Conservation (phyloP, 805 yeast genomes). For the Clavispora asparagi region DNA sequence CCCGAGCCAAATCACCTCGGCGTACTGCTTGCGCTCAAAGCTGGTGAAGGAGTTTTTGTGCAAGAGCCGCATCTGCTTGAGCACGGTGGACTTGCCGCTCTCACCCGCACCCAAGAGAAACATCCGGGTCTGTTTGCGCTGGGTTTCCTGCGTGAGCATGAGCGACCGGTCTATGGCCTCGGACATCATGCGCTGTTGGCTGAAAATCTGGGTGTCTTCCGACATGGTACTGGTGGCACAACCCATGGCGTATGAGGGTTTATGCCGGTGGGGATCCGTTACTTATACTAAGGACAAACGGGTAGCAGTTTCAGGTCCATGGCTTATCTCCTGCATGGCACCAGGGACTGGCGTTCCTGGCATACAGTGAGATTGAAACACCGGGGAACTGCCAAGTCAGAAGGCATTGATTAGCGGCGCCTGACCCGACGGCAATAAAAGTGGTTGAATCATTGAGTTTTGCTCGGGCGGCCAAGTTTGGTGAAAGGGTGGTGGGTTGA, state of each 20-base stretch:
- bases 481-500: too few relatives aligned
- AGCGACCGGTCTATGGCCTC: slow-evolving; percentile 63
- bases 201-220: slow-evolving; percentile 48
- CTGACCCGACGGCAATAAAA: too few relatives aligned
- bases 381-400: too few relatives aligned
- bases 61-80: slow-evolving; percentile 79
- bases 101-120: slow-evolving; percentile 92
- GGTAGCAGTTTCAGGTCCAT: not conserved
- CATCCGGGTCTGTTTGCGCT: slow-evolving; percentile 60
- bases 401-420: too few relatives aligned
- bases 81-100: slow-evolving; percentile 87
- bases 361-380: too few relatives aligned
- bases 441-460: too few relatives aligned
- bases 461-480: too few relatives aligned
- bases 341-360: not conserved
- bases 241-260: slow-evolving; percentile 49
- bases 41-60: slow-evolving; percentile 83
- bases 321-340: not conserved
- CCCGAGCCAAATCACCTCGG: slow-evolving; percentile 91
- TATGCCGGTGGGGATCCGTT: not conserved
- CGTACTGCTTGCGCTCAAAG: slow-evolving; percentile 73
- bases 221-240: slow-evolving; percentile 53
- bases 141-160: slow-evolving; percentile 44
- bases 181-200: slow-evolving; percentile 49
- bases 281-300: not conserved